Conservation (phyloP, 179 eudicot species). For the Dionaea muscipula region DNA sequence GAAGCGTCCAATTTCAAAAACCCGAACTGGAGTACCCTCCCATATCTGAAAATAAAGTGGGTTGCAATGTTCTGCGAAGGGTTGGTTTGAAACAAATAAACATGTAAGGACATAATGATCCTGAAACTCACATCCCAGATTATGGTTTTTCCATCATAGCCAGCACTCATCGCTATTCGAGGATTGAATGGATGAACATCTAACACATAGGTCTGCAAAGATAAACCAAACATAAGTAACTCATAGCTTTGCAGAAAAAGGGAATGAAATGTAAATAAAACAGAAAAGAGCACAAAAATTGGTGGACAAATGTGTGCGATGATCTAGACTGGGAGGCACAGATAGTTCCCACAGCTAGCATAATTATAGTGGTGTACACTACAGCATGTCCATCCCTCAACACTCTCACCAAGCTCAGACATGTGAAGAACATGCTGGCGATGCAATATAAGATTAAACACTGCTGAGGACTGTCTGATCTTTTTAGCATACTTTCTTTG, state of each 20-base stretch:
- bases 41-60: conserved; percentile 50
- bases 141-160: conserved; percentile 94
- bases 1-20: conserved; percentile 77
- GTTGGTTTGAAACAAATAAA: background rate
- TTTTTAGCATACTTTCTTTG: no score
- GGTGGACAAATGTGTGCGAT: background rate
- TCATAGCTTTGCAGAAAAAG: no score
- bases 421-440: no score
- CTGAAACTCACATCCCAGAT: conserved; percentile 84
- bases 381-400: no score
- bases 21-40: conserved; percentile 87
- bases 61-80: background rate
- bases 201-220: conserved; percentile 74
- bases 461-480: no score
- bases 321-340: no score
- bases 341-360: no score
- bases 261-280: background rate
- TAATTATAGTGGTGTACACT: no score
- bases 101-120: conserved; percentile 1
- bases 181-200: conserved; percentile 98
- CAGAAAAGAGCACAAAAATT: background rate
- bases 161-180: conserved; percentile 98
- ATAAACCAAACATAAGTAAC: conserved; percentile 2
- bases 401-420: no score
- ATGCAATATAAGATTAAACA: no score